phyloP scores from a whole-genome alignment of 305 asterid genomes.

The Andrographis paniculata region DNA sequence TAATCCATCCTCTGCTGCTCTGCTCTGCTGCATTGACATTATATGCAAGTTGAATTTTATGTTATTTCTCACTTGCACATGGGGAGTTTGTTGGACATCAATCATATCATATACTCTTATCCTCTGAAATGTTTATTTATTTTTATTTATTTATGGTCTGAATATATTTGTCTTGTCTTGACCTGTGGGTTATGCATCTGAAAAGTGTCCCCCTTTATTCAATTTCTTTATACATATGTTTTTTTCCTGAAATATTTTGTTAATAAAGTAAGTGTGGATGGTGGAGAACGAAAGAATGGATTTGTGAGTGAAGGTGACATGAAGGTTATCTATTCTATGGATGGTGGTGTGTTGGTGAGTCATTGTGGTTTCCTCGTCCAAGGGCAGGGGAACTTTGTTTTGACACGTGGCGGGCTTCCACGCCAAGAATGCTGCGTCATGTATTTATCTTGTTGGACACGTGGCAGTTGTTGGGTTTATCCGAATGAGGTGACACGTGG shows the following conservation, averaged over 20 bases:
- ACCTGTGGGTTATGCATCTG: slow-evolving; percentile 17
- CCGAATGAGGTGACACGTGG: too few relatives aligned
- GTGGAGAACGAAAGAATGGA: too few relatives aligned
- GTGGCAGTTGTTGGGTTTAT: too few relatives aligned
- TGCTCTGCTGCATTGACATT: slow-evolving; percentile 14
- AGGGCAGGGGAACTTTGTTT: slow-evolving; percentile 23
- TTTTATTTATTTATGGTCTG: slow-evolving; percentile 24
- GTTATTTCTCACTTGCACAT: slow-evolving; percentile 16
- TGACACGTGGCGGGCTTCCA: slow-evolving; percentile 30
- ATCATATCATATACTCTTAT: slow-evolving; percentile 8
- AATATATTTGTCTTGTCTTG: slow-evolving; percentile 16
- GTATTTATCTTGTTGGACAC: too few relatives aligned
- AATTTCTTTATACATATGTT: neutral
- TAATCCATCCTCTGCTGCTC: slow-evolving; percentile 6
- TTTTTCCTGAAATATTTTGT: too few relatives aligned
- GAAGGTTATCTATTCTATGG: too few relatives aligned
- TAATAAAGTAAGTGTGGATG: too few relatives aligned
- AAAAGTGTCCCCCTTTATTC: slow-evolving; percentile 7
- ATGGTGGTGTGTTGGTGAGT: slow-evolving; percentile 2
- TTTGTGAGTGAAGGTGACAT: too few relatives aligned
- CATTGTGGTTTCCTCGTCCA: slow-evolving; percentile 37
- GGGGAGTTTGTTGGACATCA: neutral
- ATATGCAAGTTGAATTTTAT: slow-evolving; percentile 21
- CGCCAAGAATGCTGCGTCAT: slow-evolving; percentile 42
- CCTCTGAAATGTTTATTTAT: too few relatives aligned